Evolutionary conservation across 2,329 filamentous ascomycete species (phyloP).

Genomic region (Penicillium nordicum): DNA sequence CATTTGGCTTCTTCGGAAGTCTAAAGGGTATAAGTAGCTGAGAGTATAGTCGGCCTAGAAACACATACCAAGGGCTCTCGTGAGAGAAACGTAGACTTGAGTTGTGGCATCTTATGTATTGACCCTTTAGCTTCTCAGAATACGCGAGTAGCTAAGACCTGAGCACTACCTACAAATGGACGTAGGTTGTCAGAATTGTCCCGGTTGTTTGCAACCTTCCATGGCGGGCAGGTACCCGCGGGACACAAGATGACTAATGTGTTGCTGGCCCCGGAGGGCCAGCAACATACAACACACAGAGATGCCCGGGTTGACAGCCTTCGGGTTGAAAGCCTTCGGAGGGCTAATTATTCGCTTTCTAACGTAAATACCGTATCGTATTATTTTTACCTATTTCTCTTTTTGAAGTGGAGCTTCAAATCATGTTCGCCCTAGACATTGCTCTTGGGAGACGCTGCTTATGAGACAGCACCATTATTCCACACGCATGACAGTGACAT

Average conservation of each 20-base stretch:
- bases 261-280: background rate
- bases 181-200: background rate
- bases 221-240: background rate
- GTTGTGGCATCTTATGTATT: conserved; percentile 8
- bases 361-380: background rate
- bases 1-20: conserved; percentile 40
- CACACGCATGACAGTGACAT: background rate
- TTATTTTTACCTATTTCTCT: background rate
- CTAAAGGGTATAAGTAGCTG: conserved; percentile 16
- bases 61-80: conserved; percentile 31
- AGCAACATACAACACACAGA: too few species aligned
- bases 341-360: background rate
- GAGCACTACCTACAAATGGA: too few species aligned
- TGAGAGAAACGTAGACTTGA: conserved; percentile 27
- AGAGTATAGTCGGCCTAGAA: background rate
- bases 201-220: background rate
- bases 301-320: too few species aligned
- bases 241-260: background rate
- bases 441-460: background rate
- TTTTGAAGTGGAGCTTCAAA: too few species aligned
- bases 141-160: background rate
- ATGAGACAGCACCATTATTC: background rate
- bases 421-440: background rate
- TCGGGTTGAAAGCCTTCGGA: background rate
- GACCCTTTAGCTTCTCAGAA: background rate